Base-by-base conservation (phyloP, 305 asterid species). In the Euphrasia arctica region DNA sequence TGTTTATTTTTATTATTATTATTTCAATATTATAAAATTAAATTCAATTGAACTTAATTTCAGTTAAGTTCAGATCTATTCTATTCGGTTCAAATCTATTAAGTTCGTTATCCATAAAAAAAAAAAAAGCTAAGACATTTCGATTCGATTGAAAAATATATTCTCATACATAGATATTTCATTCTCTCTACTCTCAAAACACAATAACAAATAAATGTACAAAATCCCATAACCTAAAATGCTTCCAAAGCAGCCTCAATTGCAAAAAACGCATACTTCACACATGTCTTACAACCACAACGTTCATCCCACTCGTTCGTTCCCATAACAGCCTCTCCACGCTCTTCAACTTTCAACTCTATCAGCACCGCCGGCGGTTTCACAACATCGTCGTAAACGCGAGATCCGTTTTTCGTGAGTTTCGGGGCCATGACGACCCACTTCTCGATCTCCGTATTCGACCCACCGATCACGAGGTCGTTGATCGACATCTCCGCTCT, bases 401-500 rank as follows among this genome's bases (percentile, higher is more conserved):
- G 27, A 18, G 31, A n/a, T 2, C 70, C 54, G 34, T 2, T 4
- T 31, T 31, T 31, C 34, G 34, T 31, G 0, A 51, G 70, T 61
- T 77, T 77, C 0, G 81, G 50, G 58, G 55, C 70, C 87, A 83
- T 68, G 32, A 66, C 73, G 3, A 78, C 75, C 91, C 96, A 89
- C 59, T 79, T 79, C 76, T 78, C 82, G 2, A 75, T 64, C 75
- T 69, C 80, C 83, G 75, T 58, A 15, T 67, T 41, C 1, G 57
- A 54, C 1, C 79, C 67, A 12, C 67, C 83, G 5, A 74, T 31
- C 34, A 4, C 63, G 11, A 72, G 73, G 51, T 60, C 72, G 70
- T 54, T 73, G 91, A 83, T 82, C 9, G 87, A 82, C 78, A 85
- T 54, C 75, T 85, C 88, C 22, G 81, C 87, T 76, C 69, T 80